phyloP scores from a whole-genome alignment of 352 stramenopile species.

The Phytophthora pseudosyringae region DNA sequence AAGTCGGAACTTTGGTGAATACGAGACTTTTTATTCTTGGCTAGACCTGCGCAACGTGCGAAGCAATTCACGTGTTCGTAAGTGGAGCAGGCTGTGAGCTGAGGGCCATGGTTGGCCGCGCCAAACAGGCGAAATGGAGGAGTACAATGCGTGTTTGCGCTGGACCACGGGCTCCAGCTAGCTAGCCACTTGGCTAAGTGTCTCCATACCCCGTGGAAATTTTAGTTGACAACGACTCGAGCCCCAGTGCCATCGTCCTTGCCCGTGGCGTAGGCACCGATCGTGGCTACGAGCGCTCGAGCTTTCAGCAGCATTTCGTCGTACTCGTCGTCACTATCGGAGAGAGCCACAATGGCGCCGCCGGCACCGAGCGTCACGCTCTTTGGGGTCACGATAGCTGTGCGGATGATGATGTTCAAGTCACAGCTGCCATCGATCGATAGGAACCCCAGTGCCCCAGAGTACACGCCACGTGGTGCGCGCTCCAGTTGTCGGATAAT shows the following conservation, averaged over 20 bases:
- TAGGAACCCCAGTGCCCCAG: conserved; percentile 95
- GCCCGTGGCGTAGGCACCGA: conserved; percentile 66
- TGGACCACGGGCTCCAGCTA: conserved; percentile 33
- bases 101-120: conserved; percentile 18
- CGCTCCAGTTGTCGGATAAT: conserved; percentile 94
- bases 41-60: conserved; percentile 26
- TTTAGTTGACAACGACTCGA: conserved; percentile 35
- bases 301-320: conserved; percentile 95
- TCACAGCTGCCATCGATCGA: conserved; percentile 95
- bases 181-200: conserved; percentile 13
- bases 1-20: background rate
- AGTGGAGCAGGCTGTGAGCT: conserved; percentile 19
- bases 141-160: conserved; percentile 19
- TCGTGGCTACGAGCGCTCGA: conserved; percentile 61
- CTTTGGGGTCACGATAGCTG: conserved; percentile 88
- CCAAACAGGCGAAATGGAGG: conserved; percentile 27
- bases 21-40: conserved; percentile 31
- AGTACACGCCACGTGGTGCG: conserved; percentile 94
- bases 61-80: conserved; percentile 7
- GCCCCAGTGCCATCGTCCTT: conserved; percentile 45
- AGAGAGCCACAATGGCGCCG: conserved; percentile 96
- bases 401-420: conserved; percentile 98
- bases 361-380: conserved; percentile 93
- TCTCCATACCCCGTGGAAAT: background rate
- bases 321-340: conserved; percentile 93